phyloP scores from a whole-genome alignment of 106 monocot species.

The Dioscorea dumetorum region DNA sequence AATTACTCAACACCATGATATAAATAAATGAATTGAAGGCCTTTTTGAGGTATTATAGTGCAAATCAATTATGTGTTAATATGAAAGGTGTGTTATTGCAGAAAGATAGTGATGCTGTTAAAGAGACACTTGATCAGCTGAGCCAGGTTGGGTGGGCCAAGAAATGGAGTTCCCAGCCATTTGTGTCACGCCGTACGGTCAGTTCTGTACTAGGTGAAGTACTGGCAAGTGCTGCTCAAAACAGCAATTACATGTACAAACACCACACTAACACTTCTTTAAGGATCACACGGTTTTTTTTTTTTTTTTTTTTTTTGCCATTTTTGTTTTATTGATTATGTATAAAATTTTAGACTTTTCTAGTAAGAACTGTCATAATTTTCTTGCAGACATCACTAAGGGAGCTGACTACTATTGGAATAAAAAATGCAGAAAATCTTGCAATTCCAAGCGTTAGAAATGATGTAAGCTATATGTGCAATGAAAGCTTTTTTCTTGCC shows the following conservation, averaged over 20 bases:
- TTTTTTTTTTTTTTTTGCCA: constrained; percentile 8
- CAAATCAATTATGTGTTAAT: background rate
- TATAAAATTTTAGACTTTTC: background rate
- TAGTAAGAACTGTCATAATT: background rate
- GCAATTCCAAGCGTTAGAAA: constrained; percentile 96
- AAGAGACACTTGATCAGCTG: constrained; percentile 65
- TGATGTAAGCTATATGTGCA: constrained; percentile 56
- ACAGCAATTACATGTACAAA: constrained; percentile 2
- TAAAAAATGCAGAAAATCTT: constrained; percentile 94
- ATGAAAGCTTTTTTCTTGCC: background rate
- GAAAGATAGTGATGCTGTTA: constrained; percentile 79
- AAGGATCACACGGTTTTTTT: constrained; percentile 7
- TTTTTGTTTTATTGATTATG: background rate
- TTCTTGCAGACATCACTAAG: constrained; percentile 69
- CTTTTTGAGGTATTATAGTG: background rate
- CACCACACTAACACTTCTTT: background rate
- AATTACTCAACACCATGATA: background rate
- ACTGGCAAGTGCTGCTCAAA: constrained; percentile 24
- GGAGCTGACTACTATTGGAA: constrained; percentile 88
- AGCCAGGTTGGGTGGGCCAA: constrained; percentile 81
- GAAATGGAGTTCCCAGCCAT: constrained; percentile 93
- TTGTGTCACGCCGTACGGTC: constrained; percentile 89
- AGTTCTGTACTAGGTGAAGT: constrained; percentile 39
- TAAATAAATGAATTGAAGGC: background rate
- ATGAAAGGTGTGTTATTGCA: constrained; percentile 18